phyloP scores from a whole-genome alignment of 495 filamentous ascomycete species.

The Aspergillus cavernicola region DNA sequence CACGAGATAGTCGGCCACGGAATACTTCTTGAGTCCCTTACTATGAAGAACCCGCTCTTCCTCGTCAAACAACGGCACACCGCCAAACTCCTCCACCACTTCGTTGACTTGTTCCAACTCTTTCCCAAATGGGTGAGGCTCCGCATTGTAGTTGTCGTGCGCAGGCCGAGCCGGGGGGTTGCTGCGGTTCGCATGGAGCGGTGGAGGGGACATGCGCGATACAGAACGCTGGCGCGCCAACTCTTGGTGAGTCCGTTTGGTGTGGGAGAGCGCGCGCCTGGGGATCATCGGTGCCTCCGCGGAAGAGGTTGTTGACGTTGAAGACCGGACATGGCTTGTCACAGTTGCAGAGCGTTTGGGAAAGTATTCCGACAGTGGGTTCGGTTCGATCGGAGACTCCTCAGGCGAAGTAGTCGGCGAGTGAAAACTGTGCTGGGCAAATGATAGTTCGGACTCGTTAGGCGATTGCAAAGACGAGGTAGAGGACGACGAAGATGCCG shows the following conservation, averaged over 20 bases:
- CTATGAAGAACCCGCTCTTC: conserved; percentile 64
- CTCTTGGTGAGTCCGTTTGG: conserved; percentile 70
- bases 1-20: conserved; percentile 74
- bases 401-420: conserved; percentile 69
- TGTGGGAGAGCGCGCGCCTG: conserved; percentile 74
- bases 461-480: conserved; percentile 51
- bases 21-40: conserved; percentile 69
- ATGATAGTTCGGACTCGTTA: conserved; percentile 60
- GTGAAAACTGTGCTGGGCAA: conserved; percentile 54
- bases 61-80: conserved; percentile 58
- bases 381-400: conserved; percentile 62
- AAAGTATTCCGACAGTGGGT: conserved; percentile 83
- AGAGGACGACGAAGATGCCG: conserved; percentile 52
- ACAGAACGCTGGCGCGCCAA: conserved; percentile 64
- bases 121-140: conserved; percentile 49
- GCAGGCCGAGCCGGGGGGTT: conserved; percentile 33
- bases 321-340: conserved; percentile 40
- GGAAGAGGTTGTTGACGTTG: conserved; percentile 40
- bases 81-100: conserved; percentile 82
- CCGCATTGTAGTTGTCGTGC: conserved; percentile 42
- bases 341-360: conserved; percentile 45
- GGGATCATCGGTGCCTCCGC: conserved; percentile 63
- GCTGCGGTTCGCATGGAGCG: conserved; percentile 33
- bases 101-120: conserved; percentile 53
- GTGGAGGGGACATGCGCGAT: conserved; percentile 45